A percentile compares a stretch with the other conserved stretches of the same genome.
phyloP scores from a whole-genome alignment of 345 rosid species.

The Erodium maritimum region DNA sequence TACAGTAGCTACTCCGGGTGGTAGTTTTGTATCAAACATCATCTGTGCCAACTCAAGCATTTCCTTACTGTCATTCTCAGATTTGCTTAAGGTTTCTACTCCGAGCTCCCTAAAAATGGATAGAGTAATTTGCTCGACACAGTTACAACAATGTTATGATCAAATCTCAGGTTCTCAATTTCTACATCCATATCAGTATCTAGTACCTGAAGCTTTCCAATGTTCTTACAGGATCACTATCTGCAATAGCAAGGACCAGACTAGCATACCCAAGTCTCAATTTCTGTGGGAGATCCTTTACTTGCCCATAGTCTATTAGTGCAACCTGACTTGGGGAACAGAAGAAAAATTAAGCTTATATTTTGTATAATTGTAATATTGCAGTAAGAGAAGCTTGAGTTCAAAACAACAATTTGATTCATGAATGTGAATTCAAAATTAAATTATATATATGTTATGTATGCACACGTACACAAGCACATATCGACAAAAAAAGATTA shows the following conservation, averaged over 20 bases:
- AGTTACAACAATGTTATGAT: constrained; percentile 1
- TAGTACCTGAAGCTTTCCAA: constrained; percentile 72
- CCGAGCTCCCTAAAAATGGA: constrained; percentile 62
- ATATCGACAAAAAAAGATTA: no score
- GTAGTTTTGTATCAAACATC: constrained; percentile 81
- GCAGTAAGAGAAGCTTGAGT: background rate
- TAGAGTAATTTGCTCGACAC: background rate
- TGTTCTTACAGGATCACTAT: constrained; percentile 45
- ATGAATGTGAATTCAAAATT: no score
- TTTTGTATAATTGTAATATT: background rate
- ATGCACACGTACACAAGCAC: background rate
- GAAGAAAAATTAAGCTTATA: constrained; percentile 8
- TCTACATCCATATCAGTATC: no score
- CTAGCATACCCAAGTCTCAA: constrained; percentile 82
- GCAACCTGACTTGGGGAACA: constrained; percentile 55
- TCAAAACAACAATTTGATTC: no score
- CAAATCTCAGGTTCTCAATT: no score
- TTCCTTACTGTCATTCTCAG: constrained; percentile 61
- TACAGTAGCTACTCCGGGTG: constrained; percentile 64
- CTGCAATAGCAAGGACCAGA: constrained; percentile 80
- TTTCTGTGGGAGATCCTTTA: constrained; percentile 80
- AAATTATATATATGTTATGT: background rate
- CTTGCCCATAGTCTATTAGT: constrained; percentile 90
- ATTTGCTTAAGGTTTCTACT: constrained; percentile 45
- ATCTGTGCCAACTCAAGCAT: constrained; percentile 61